A percentile compares a stretch with the other conserved stretches of the same genome.
phyloP scores from a whole-genome alignment of 1,284 basidiomycete species.

The Earliella scabrosa region DNA sequence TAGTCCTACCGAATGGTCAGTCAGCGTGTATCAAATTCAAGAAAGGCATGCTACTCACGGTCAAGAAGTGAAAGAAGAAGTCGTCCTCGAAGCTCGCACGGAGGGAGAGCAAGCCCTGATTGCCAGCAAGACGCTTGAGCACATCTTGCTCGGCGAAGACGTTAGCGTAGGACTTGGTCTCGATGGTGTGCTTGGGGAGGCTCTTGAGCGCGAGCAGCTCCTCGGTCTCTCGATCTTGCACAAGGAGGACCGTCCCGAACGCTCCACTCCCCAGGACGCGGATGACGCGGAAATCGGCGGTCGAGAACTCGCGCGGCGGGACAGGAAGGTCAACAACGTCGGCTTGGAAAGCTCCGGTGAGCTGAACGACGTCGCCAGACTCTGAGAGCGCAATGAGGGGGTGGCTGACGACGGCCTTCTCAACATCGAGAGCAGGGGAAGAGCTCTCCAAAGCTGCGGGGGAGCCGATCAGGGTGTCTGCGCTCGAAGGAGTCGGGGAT shows the following conservation, averaged over 20 bases:
- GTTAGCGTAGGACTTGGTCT: background rate
- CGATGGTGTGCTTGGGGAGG: constrained; percentile 21
- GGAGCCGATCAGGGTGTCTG: constrained; percentile 10
- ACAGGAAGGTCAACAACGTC: background rate
- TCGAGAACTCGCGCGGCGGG: constrained; percentile 1
- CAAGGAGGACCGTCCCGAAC: constrained; percentile 29
- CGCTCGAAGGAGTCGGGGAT: background rate
- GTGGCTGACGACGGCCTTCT: background rate
- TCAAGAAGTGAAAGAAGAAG: constrained; percentile 34
- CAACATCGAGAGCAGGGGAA: background rate
- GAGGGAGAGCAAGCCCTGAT: constrained; percentile 20
- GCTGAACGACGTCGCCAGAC: background rate
- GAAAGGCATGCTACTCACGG: constrained; percentile 17
- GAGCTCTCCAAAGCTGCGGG: background rate
- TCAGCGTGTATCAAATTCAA: background rate
- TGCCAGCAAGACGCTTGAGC: constrained; percentile 15
- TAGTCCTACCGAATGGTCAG: constrained; percentile 21
- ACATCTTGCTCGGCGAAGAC: constrained; percentile 21
- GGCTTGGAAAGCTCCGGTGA: background rate
- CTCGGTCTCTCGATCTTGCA: constrained; percentile 21
- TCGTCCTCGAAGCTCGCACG: constrained; percentile 30
- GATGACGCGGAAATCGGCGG: constrained; percentile 23
- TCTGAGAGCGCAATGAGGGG: background rate
- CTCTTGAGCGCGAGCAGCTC: constrained; percentile 29
- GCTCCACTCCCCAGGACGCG: constrained; percentile 29